phyloP scores from a whole-genome alignment of 495 filamentous ascomycete genomes.

The Aspergillus ellipticus region DNA sequence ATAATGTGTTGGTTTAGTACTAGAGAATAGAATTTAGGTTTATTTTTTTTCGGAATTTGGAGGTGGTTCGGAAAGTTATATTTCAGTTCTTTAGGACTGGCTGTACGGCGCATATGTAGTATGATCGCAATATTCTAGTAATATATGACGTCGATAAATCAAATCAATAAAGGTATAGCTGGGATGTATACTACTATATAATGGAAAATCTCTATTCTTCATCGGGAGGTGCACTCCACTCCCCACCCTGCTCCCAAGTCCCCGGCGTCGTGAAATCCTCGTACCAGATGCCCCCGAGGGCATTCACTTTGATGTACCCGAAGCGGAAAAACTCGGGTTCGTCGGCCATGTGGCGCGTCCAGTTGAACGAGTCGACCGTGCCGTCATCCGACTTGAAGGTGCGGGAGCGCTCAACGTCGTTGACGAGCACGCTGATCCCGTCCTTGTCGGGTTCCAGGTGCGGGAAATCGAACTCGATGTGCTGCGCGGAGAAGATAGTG shows the following conservation, averaged over 20 bases:
- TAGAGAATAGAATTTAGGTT: too few relatives aligned
- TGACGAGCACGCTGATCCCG: conserved; percentile 55
- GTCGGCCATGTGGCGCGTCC: conserved; percentile 38
- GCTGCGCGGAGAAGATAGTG: conserved; percentile 27
- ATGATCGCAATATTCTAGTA: too few relatives aligned
- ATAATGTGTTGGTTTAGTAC: conserved; percentile 7
- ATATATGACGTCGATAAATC: too few relatives aligned
- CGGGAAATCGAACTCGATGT: conserved; percentile 48
- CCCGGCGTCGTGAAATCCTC: conserved; percentile 79
- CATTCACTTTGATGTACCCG: conserved; percentile 57
- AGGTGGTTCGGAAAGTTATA: background rate
- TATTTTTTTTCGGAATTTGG: background rate
- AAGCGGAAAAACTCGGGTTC: conserved; percentile 77
- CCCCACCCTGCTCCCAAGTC: conserved; percentile 57
- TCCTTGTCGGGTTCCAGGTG: conserved; percentile 38
- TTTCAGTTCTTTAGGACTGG: too few relatives aligned
- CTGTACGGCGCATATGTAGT: too few relatives aligned
- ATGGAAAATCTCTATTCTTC: too few relatives aligned
- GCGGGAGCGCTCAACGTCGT: conserved; percentile 54
- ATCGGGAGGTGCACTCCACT: conserved; percentile 13
- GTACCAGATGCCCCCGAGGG: conserved; percentile 51
- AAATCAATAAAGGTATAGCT: background rate
- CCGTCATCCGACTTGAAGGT: conserved; percentile 38
- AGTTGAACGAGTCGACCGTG: conserved; percentile 41
- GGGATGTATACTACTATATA: background rate